phyloP scores from a whole-genome alignment of 768 basidiomycete species.

The Strobilomyces echinocephalus region DNA sequence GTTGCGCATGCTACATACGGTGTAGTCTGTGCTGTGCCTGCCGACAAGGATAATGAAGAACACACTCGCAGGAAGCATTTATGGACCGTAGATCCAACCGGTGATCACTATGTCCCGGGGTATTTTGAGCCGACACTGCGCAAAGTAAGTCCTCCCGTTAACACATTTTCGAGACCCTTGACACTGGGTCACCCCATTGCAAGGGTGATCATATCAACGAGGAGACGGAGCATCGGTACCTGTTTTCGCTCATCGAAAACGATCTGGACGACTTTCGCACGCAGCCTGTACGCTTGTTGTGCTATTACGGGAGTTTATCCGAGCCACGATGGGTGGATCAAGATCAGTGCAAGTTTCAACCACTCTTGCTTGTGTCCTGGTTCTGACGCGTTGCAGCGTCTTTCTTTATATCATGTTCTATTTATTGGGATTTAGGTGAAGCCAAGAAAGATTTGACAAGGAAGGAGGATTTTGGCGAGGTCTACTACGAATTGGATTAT shows the following conservation, averaged over 20 bases:
- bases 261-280: not conserved
- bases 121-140: slow-evolving; percentile 5
- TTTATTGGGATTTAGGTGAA: not conserved
- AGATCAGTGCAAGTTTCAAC: slow-evolving; percentile 5
- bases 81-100: not conserved
- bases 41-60: not conserved
- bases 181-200: not conserved
- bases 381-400: not conserved
- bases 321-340: slow-evolving; percentile 15
- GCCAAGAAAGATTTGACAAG: not conserved
- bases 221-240: slow-evolving; percentile 8
- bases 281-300: slow-evolving; percentile 3
- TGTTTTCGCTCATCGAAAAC: slow-evolving; percentile 5
- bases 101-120: not conserved
- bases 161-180: no score
- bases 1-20: not conserved
- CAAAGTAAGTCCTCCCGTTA: not conserved
- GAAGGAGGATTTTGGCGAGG: not conserved
- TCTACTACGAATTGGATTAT: slow-evolving; percentile 13
- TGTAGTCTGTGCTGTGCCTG: slow-evolving; percentile 3
- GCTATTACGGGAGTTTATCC: slow-evolving; percentile 8
- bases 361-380: no score
- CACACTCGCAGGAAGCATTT: slow-evolving; percentile 3
- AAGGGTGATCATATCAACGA: slow-evolving; percentile 2
- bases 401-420: slow-evolving; percentile 4